Evolutionary conservation across 2,329 filamentous ascomycete species (phyloP).

Genomic region (Fusarium mexicanum): DNA sequence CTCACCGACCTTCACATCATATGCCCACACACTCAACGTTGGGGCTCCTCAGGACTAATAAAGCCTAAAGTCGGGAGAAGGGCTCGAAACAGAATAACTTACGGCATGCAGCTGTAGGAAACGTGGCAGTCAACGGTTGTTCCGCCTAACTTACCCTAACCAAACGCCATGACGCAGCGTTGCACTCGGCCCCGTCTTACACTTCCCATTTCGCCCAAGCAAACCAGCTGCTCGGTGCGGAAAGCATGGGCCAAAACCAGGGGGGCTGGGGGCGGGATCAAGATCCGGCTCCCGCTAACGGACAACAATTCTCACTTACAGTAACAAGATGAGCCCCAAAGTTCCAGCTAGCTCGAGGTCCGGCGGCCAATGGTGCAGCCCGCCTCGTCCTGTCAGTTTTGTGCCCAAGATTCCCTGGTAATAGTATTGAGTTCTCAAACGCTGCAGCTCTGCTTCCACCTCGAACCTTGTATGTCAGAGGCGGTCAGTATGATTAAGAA

Average conservation of each 20-base stretch:
- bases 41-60: not conserved
- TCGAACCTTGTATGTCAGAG: conserved; percentile 31
- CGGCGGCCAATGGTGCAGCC: conserved; percentile 26
- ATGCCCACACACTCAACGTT: not conserved
- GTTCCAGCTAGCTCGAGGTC: not conserved
- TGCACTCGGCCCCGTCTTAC: conserved; percentile 22
- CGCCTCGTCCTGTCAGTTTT: conserved; percentile 30
- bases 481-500: conserved; percentile 15
- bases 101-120: conserved; percentile 12
- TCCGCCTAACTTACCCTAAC: not conserved
- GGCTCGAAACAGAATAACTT: conserved; percentile 6
- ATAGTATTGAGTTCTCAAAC: conserved; percentile 8
- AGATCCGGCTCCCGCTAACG: conserved; percentile 38
- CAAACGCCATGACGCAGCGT: conserved; percentile 33
- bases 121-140: conserved; percentile 26
- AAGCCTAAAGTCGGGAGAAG: not conserved
- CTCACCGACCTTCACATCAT: not conserved
- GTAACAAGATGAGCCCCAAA: conserved; percentile 1
- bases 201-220: conserved; percentile 37
- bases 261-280: conserved; percentile 31
- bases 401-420: not conserved
- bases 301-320: not conserved
- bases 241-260: conserved; percentile 2
- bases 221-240: conserved; percentile 42
- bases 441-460: conserved; percentile 23